phyloP scores from a whole-genome alignment of 148 eudicot species.

The Hydrangea macrophylla region DNA sequence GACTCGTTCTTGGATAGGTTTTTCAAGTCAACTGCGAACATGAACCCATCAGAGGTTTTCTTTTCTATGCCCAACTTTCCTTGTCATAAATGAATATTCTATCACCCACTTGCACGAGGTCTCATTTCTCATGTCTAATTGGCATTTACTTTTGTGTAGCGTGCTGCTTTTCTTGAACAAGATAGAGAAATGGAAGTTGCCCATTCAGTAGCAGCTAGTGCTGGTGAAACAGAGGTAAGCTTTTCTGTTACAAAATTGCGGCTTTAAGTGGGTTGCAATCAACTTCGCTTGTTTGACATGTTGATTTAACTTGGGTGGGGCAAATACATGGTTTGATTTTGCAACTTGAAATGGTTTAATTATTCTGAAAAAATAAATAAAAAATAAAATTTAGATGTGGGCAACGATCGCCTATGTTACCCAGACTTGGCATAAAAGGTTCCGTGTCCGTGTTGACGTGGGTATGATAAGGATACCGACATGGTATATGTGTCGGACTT shows the following conservation, averaged over 20 bases:
- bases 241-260: neutral
- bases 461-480: too few species aligned
- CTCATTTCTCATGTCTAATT: neutral
- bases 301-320: too few species aligned
- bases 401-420: too few species aligned
- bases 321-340: neutral
- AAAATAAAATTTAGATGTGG: too few species aligned
- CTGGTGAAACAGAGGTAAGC: slow-evolving; percentile 88
- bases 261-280: neutral
- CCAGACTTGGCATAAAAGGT: too few species aligned
- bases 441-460: too few species aligned
- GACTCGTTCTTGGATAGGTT: slow-evolving; percentile 81
- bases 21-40: slow-evolving; percentile 74
- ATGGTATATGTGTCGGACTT: too few species aligned
- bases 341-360: too few species aligned
- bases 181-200: slow-evolving; percentile 96
- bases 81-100: neutral
- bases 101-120: neutral
- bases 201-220: slow-evolving; percentile 89
- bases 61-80: slow-evolving; percentile 7
- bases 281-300: neutral
- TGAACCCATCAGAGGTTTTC: slow-evolving; percentile 70
- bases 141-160: slow-evolving; percentile 41
- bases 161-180: slow-evolving; percentile 83
- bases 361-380: neutral